These are phyloP conservation scores for Solanum hybrid DNA, from an alignment of 305 asterid species.

Conservation along the genomic window DNA sequence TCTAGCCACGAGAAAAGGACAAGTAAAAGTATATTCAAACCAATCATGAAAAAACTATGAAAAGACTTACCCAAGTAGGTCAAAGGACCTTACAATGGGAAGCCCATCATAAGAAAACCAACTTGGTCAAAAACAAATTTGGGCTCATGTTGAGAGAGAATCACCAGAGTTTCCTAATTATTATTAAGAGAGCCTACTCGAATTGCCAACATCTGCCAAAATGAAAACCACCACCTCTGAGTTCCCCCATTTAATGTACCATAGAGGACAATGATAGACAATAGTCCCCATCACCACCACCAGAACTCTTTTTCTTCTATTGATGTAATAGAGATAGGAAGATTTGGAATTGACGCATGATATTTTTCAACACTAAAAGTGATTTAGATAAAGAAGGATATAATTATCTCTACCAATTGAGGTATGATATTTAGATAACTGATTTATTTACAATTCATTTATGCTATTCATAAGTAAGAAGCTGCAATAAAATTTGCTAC, in stretches of 20 bases:
- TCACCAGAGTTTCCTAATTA: not conserved
- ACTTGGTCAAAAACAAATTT: not conserved
- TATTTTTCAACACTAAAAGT: not conserved
- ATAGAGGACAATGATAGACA: not conserved
- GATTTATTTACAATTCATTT: not conserved
- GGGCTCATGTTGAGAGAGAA: not conserved
- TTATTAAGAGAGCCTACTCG: not conserved
- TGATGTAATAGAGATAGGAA: not conserved
- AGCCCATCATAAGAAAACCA: not conserved
- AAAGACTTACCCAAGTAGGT: not conserved
- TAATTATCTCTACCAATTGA: not conserved
- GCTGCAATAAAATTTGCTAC: not conserved
- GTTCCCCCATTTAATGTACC: not conserved
- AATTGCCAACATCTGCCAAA: not conserved
- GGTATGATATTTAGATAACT: not conserved
- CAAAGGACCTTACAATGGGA: not conserved
- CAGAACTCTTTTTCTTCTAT: not conserved
- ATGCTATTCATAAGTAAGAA: not conserved
- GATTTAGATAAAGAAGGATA: not conserved
- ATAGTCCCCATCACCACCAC: not conserved
- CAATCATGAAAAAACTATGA: constrained; percentile 14
- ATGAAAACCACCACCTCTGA: not conserved
- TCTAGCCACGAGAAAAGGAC: not conserved
- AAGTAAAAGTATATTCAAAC: not conserved
- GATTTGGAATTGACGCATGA: not conserved